These are phyloP conservation scores for Solanum hybrid DNA, from an alignment of 305 asterid species.

Conservation along the genomic window DNA sequence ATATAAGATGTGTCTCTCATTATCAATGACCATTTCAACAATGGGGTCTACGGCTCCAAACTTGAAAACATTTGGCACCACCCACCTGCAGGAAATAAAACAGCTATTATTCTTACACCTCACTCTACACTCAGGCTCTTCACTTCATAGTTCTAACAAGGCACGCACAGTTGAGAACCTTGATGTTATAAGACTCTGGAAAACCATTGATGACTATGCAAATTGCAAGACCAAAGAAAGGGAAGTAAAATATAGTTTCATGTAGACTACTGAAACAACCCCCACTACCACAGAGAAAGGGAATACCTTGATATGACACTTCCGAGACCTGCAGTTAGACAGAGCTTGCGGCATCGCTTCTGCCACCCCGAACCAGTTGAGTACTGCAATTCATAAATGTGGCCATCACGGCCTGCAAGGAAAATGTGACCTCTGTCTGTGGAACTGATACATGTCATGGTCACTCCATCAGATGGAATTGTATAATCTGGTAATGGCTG, in stretches of 20 bases:
- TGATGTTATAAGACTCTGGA: background rate
- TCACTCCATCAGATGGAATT: conserved; percentile 93
- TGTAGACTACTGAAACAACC: background rate
- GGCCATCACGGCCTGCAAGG: conserved; percentile 97
- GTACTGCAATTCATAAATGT: conserved; percentile 83
- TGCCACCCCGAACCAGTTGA: conserved; percentile 96
- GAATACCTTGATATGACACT: conserved; percentile 80
- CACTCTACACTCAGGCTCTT: conserved; percentile 7
- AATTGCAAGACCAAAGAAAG: background rate
- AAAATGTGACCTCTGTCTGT: conserved; percentile 78
- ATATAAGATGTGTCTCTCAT: conserved; percentile 80
- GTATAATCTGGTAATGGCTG: conserved; percentile 89
- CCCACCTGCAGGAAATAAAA: conserved; percentile 60
- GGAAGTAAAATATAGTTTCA: background rate
- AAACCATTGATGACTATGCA: background rate
- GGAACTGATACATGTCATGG: conserved; percentile 93
- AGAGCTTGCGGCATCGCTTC: conserved; percentile 82
- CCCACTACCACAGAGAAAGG: background rate
- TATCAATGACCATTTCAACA: conserved; percentile 92
- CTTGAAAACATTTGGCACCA: conserved; percentile 89
- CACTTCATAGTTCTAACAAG: conserved; percentile 9
- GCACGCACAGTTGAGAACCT: conserved; percentile 1
- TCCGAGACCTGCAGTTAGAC: conserved; percentile 85
- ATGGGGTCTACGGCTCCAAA: conserved; percentile 94
- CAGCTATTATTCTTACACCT: conserved; percentile 6